Evolutionary conservation across 345 rosid genomes (phyloP), one percentile per base, ranked within the genome.

Genomic region (Camelina neglecta): DNA sequence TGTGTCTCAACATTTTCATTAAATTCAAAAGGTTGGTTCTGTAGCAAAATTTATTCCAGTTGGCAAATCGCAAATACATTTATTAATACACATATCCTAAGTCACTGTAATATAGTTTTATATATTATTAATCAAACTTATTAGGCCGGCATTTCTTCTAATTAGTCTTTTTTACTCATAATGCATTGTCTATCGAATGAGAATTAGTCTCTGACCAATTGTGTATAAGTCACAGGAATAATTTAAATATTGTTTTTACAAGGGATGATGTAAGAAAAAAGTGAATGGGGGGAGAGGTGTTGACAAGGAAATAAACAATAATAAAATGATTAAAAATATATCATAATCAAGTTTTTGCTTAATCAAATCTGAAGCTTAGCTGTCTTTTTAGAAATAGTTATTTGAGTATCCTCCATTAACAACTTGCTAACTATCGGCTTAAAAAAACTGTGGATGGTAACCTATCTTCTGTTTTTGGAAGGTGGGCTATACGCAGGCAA

Each of bases 1-100:
- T 69, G 74, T 39, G 68, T 39, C 29, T 38, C 45, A 31, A 59
- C 36, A 38, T 75, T 55, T 59, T 59, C 67, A 60, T 75, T 60
- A 60, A 29, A 41, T 55, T 31, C n/a, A 68, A 60, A 53, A 31
- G 51, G 69, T 75, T 54, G 16, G 23, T 61, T 21, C 18, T 55
- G 6, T 41, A 56, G 73, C 54, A 7, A 48, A 8, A n/a, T 5
- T 29, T 29, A 29, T 12, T 2, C 13, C 18, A n/a, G 24, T 33
- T 47, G 48, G 48, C 42, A 44, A 42, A 57, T 47, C 35, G 48
- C 42, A 44, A 42, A 57, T 45, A 10, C n/a, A 44, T 44, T 29
- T 3, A 42, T 18, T 21, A 41, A 42, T 42, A 26, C 11, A 26
- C 29, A 24, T 15, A 39, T 39, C n/a, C 13, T 8, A 16, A 44